Percentiles rank a stretch among this genome's conserved stretches.
phyloP scores from a whole-genome alignment of 2,329 filamentous ascomycete species.

The Apiospora marii region DNA sequence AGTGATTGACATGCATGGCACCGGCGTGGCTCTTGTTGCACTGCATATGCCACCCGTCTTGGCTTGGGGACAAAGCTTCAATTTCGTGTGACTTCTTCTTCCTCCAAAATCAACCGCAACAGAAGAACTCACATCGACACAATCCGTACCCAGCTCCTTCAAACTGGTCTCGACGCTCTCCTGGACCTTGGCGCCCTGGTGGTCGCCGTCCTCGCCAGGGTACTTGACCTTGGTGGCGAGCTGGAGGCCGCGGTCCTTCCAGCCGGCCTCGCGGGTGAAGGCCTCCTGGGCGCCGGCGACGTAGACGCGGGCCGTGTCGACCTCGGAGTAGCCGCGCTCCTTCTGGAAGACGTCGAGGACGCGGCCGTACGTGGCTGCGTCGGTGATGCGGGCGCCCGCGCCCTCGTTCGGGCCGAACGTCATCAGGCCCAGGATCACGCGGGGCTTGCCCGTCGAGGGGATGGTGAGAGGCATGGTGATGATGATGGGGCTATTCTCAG shows the following conservation, averaged over 20 bases:
- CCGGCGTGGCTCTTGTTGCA: not conserved
- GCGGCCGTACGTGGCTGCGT: slow-evolving; percentile 70
- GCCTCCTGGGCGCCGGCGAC: slow-evolving; percentile 77
- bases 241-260: slow-evolving; percentile 80
- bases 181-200: slow-evolving; percentile 70
- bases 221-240: slow-evolving; percentile 81
- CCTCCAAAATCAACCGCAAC: not conserved
- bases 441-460: slow-evolving; percentile 58
- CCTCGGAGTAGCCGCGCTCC: slow-evolving; percentile 78
- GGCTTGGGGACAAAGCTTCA: slow-evolving; percentile 6
- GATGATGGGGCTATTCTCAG: not conserved
- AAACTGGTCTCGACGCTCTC: slow-evolving; percentile 73
- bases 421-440: slow-evolving; percentile 86
- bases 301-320: slow-evolving; percentile 85
- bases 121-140: slow-evolving; percentile 67
- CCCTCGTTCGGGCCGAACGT: slow-evolving; percentile 75
- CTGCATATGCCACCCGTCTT: not conserved
- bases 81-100: not conserved
- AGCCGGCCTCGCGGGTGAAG: slow-evolving; percentile 76
- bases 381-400: slow-evolving; percentile 75
- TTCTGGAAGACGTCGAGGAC: slow-evolving; percentile 78
- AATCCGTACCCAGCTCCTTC: slow-evolving; percentile 75
- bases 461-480: slow-evolving; percentile 56
- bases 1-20: not conserved
- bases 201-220: slow-evolving; percentile 63